Evolutionary conservation across 148 eudicot species (phyloP), one percentile per base, ranked within the genome.

Genomic region (Silene uniflora): DNA sequence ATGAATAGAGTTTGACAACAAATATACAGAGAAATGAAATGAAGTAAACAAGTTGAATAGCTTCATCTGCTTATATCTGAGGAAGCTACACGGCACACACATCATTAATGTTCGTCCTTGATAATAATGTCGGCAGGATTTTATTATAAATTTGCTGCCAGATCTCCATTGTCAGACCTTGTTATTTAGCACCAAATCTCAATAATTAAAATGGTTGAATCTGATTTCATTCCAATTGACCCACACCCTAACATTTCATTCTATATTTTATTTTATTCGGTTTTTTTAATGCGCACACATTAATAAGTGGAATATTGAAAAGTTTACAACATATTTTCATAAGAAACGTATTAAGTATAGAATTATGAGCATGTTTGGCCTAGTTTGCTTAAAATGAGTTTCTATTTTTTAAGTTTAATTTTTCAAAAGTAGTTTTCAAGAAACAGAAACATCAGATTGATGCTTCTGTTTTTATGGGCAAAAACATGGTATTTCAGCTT

Each of bases 1-100:
- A 56, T 59, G 61, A 42, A 2, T 24, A 0, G 22, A 71, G 52
- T 4, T 35, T 72, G 80, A 35, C 70, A 78, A 73, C 76, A 73
- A 72, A 35, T 10, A 72, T 23, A 47, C 78, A 73, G 65, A 72
- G 62, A 71, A 21, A 16, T 44, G 62, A 60, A 71, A 6, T 25
- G 39, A 60, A 69, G 60, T 55, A 60, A 42, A 39, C 18, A 9
- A 70, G 64, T 18, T 58, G 46, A 24, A 58, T 60, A 69, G 59
- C 55, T 63, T 47, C 62, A 5, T 18, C 11, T 35, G 55, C 65
- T 65, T 78, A 54, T 78, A 12, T 7, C 42, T 24, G 21, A 78
- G 76, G 81, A 78, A 78, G 29, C 73, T 52, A 72, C 80, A 77
- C 16, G 22, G 80, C 56, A 72, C 44, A 19, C 23, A 22, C 75